Evolutionary conservation across 164 flowering plant genomes (phyloP), one percentile per base, ranked within the genome.

Genomic region (Macadamia integrifolia): DNA sequence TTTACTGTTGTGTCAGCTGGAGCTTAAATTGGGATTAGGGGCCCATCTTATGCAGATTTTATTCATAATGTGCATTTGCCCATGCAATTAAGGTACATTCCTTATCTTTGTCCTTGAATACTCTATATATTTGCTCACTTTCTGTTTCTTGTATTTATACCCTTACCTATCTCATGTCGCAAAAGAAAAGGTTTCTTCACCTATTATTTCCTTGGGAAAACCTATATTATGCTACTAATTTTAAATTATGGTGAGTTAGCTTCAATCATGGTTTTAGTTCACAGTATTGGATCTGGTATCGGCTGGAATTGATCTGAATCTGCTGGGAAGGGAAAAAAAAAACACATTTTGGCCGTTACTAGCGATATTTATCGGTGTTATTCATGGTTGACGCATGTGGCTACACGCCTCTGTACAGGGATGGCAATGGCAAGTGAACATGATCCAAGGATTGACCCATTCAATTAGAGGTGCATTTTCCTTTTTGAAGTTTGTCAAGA

Each of bases 341-440:
- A n/a, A n/a, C n/a, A n/a, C n/a, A n/a, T n/a, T n/a, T n/a, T n/a
- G n/a, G n/a, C n/a, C n/a, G n/a, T n/a, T n/a, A n/a, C n/a, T n/a
- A n/a, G n/a, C n/a, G n/a, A n/a, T n/a, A n/a, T n/a, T n/a, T n/a
- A n/a, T n/a, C n/a, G n/a, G n/a, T n/a, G n/a, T n/a, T n/a, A n/a
- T n/a, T n/a, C n/a, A n/a, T n/a, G n/a, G n/a, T n/a, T n/a, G n/a
- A n/a, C n/a, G n/a, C n/a, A n/a, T n/a, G n/a, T n/a, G n/a, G n/a
- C 99, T 4, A 94, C 99, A 31, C 92, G 99, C 77, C 97, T 94
- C 10, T 94, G 99, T 76, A 94, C 97, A 6, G 99, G 99, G 61
- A 92, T 90, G 93, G 97, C 90, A 50, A 94, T 94, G 99, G 99
- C 99, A 2, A 94, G 99, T 61, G 99, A 94, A 73, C 99, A 94